A percentile compares a stretch with the other conserved stretches of the same genome.
These are phyloP conservation scores for Myxozyma melibiosi DNA, from an alignment of 805 yeast species.

Conservation along the genomic window DNA sequence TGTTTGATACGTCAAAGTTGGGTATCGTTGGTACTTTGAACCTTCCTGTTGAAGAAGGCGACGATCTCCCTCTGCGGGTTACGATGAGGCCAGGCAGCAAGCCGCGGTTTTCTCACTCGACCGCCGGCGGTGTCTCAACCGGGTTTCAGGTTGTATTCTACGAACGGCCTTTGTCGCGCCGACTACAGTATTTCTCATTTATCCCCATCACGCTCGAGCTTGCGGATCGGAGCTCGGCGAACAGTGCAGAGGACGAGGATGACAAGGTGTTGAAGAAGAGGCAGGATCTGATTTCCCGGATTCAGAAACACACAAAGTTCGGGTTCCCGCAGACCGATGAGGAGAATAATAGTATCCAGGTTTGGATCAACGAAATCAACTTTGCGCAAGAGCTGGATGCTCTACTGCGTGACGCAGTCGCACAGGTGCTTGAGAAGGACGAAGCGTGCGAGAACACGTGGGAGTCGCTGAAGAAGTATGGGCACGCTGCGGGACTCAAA, in stretches of 20 bases:
- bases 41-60: not conserved
- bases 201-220: slow-evolving; percentile 69
- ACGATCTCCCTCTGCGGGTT: slow-evolving; percentile 12
- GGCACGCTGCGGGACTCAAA: slow-evolving; percentile 13
- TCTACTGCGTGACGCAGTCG: slow-evolving; percentile 27
- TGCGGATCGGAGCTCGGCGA: slow-evolving; percentile 39
- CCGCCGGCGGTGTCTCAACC: not conserved
- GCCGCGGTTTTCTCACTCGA: slow-evolving; percentile 7
- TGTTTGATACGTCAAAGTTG: slow-evolving; percentile 19
- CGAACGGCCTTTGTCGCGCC: slow-evolving; percentile 68
- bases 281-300: slow-evolving; percentile 29
- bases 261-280: slow-evolving; percentile 19
- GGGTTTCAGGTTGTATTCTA: slow-evolving; percentile 51
- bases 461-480: not conserved
- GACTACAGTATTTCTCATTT: slow-evolving; percentile 75
- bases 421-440: not conserved
- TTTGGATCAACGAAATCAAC: slow-evolving; percentile 43
- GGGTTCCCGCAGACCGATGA: slow-evolving; percentile 17
- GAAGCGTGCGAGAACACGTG: not conserved
- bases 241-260: slow-evolving; percentile 38
- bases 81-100: not conserved
- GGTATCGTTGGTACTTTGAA: slow-evolving; percentile 26
- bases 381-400: slow-evolving; percentile 42
- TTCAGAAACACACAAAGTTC: slow-evolving; percentile 33
- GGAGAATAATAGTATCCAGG: slow-evolving; percentile 18